These are phyloP conservation scores for Aegilops tauschii DNA, from an alignment of 176 grass and related monocot genomes.

Conservation along the genomic window DNA sequence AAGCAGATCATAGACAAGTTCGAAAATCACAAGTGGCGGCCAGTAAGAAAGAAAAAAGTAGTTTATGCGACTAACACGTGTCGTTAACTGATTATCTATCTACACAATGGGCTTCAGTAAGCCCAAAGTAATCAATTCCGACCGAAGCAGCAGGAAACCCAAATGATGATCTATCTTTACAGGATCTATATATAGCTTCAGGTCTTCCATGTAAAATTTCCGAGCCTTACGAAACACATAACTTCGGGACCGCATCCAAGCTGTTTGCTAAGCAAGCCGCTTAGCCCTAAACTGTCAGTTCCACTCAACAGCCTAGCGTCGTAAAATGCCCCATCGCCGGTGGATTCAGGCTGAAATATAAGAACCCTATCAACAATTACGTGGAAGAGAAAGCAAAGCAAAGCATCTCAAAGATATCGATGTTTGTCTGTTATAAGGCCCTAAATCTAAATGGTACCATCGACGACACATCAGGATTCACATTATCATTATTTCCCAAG, in stretches of 20 bases:
- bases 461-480: slow-evolving; percentile 23
- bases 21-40: neutral
- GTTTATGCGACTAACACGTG: neutral
- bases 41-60: neutral
- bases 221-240: slow-evolving; percentile 52
- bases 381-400: slow-evolving; percentile 4
- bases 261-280: slow-evolving; percentile 56
- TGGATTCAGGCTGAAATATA: slow-evolving; percentile 26
- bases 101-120: slow-evolving; percentile 5
- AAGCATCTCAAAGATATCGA: slow-evolving; percentile 17
- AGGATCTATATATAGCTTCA: neutral
- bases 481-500: neutral
- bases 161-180: neutral
- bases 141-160: slow-evolving; percentile 5
- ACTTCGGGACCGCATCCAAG: slow-evolving; percentile 71
- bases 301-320: slow-evolving; percentile 52
- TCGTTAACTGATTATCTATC: slow-evolving; percentile 25
- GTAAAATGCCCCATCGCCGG: slow-evolving; percentile 23
- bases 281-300: slow-evolving; percentile 47
- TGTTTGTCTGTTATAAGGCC: neutral
- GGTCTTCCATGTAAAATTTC: neutral
- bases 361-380: neutral
- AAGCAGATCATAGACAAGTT: neutral
- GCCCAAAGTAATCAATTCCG: neutral
- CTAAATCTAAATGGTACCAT: slow-evolving; percentile 12